phyloP scores from a whole-genome alignment of 1,139 yeast species.

The Candida sp. region DNA sequence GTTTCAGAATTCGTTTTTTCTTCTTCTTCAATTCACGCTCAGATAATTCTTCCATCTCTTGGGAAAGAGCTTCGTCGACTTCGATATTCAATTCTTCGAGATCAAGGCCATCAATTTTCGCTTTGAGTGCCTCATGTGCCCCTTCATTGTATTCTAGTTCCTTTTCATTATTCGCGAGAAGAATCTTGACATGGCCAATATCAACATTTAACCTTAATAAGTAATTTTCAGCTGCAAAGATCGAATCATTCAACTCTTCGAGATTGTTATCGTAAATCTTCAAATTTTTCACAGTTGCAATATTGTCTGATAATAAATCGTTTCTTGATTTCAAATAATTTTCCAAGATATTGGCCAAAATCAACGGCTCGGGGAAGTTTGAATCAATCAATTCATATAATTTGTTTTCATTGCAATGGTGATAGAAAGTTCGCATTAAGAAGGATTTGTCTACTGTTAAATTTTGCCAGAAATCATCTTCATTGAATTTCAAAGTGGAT shows the following conservation, averaged over 20 bases:
- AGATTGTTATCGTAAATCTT: constrained; percentile 11
- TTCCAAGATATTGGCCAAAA: constrained; percentile 56
- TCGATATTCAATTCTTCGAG: constrained; percentile 5
- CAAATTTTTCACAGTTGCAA: constrained; percentile 18
- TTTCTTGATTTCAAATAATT: constrained; percentile 49
- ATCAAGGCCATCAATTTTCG: constrained; percentile 3
- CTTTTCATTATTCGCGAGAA: not conserved
- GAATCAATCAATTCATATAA: constrained; percentile 60
- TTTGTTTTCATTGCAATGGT: constrained; percentile 55
- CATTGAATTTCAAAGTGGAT: constrained; percentile 49
- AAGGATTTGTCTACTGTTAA: constrained; percentile 76
- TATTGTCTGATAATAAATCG: constrained; percentile 28
- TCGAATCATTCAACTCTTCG: constrained; percentile 8
- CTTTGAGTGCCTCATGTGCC: constrained; percentile 4
- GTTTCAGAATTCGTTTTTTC: constrained; percentile 10
- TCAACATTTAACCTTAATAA: constrained; percentile 9
- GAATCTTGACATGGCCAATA: constrained; percentile 6
- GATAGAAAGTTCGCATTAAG: constrained; percentile 63
- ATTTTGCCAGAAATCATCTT: constrained; percentile 61
- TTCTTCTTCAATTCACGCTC: constrained; percentile 16
- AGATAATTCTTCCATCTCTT: constrained; percentile 10
- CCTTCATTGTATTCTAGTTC: constrained; percentile 4
- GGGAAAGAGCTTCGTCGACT: constrained; percentile 5
- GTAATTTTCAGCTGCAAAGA: constrained; percentile 10
- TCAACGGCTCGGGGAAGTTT: constrained; percentile 79